Evolutionary conservation across 2,329 filamentous ascomycete species (phyloP).

Genomic region (Tolypocladium endophyticum): DNA sequence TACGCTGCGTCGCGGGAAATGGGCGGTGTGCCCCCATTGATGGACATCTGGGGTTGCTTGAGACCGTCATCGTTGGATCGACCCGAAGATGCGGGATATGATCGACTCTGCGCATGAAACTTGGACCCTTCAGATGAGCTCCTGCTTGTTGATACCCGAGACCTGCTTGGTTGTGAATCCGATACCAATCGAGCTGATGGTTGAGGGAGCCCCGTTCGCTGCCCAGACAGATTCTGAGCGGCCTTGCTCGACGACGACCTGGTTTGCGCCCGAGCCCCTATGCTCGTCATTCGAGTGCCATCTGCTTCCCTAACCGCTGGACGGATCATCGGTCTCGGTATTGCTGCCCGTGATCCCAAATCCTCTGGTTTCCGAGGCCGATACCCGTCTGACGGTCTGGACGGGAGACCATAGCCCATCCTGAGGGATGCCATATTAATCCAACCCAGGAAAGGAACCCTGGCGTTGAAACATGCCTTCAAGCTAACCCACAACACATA

Average conservation of each 20-base stretch:
- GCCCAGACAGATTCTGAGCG: slow-evolving; percentile 11
- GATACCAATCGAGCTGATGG: slow-evolving; percentile 13
- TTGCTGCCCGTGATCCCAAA: slow-evolving; percentile 6
- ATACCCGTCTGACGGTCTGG: slow-evolving; percentile 26
- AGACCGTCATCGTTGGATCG: slow-evolving; percentile 18
- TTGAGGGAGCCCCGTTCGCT: slow-evolving; percentile 15
- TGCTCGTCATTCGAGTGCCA: slow-evolving; percentile 6
- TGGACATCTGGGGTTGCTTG: not conserved
- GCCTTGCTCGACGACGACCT: slow-evolving; percentile 10
- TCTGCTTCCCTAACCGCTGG: slow-evolving; percentile 11
- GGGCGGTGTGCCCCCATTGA: slow-evolving; percentile 32
- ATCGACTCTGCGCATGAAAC: slow-evolving; percentile 19
- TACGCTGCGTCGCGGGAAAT: slow-evolving; percentile 8
- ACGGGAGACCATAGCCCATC: slow-evolving; percentile 27
- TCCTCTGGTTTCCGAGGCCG: slow-evolving; percentile 17
- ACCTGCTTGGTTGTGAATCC: slow-evolving; percentile 31
- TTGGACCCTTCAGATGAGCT: slow-evolving; percentile 19
- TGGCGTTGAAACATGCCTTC: slow-evolving; percentile 2
- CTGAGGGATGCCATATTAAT: slow-evolving; percentile 32
- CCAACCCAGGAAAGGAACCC: slow-evolving; percentile 8
- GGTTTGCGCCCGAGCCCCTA: slow-evolving; percentile 6
- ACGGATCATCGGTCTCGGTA: slow-evolving; percentile 13
- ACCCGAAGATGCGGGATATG: slow-evolving; percentile 22
- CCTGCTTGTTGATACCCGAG: slow-evolving; percentile 27
- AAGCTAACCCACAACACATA: not conserved